phyloP scores from a whole-genome alignment of 192 early-diverging fungal species.

The Blastocladiella britannica region DNA sequence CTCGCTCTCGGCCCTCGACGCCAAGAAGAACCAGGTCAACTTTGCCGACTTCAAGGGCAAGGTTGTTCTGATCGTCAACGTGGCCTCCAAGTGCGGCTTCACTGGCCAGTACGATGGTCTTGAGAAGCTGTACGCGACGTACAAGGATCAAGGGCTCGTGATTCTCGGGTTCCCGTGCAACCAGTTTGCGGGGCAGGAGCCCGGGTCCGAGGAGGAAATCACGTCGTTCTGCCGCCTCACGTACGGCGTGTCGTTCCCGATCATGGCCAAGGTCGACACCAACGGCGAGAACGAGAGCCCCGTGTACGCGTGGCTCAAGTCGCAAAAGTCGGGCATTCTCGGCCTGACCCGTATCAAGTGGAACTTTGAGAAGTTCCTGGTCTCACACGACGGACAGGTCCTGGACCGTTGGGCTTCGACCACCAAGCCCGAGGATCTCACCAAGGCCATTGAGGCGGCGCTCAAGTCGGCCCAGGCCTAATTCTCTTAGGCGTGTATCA shows the following conservation, averaged over 20 bases:
- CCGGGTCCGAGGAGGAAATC: constrained; percentile 15
- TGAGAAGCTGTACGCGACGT: constrained; percentile 43
- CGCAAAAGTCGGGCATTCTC: constrained; percentile 22
- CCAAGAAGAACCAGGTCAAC: constrained; percentile 23
- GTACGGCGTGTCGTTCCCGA: constrained; percentile 68
- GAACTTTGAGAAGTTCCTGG: constrained; percentile 73
- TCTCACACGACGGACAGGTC: constrained; percentile 42
- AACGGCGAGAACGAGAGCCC: constrained; percentile 44
- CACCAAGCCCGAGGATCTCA: constrained; percentile 35
- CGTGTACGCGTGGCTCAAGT: constrained; percentile 43
- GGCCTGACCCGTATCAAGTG: constrained; percentile 18
- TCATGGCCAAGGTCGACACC: constrained; percentile 70
- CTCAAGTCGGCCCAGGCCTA: too few species aligned
- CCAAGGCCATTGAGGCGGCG: constrained; percentile 31
- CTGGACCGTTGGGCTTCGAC: constrained; percentile 40
- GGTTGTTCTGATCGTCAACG: constrained; percentile 70
- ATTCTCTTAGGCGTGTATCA: too few species aligned
- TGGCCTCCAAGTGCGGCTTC: constrained; percentile 78
- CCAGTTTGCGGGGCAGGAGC: constrained; percentile 59
- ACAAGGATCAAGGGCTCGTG: constrained; percentile 47
- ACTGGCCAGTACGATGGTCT: constrained; percentile 52
- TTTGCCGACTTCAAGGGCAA: constrained; percentile 43
- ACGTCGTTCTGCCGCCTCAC: constrained; percentile 32
- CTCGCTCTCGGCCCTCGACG: constrained; percentile 23
- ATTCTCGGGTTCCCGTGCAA: constrained; percentile 84